A percentile compares a stretch with the other conserved stretches of the same genome.
Evolutionary conservation across 1,139 yeast species (phyloP).

Genomic region (Pneumocystis murina): DNA sequence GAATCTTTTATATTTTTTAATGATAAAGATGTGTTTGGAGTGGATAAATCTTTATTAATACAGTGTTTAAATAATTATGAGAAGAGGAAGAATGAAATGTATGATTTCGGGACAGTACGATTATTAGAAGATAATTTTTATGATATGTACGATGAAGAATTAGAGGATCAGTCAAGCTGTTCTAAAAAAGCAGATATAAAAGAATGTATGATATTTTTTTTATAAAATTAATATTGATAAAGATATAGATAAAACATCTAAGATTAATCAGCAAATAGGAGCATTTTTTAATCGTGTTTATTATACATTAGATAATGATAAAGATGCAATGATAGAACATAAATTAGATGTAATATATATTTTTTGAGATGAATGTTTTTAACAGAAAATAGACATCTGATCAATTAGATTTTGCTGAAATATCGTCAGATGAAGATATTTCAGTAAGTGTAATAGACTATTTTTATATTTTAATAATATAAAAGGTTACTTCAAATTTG

Average conservation of each 20-base stretch:
- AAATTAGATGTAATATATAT: conserved; percentile 9
- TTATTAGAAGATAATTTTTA: conserved; percentile 17
- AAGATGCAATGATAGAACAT: conserved; percentile 7
- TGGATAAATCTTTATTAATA: conserved; percentile 1
- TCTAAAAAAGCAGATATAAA: conserved; percentile 5
- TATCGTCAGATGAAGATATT: conserved; percentile 17
- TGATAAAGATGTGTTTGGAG: not conserved
- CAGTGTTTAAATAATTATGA: conserved; percentile 1
- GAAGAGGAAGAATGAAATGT: not conserved
- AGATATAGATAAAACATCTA: conserved; percentile 11
- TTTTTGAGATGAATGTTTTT: not conserved
- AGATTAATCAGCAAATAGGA: conserved; percentile 5
- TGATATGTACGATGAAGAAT: conserved; percentile 20
- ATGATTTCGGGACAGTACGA: conserved; percentile 7
- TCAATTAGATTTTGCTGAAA: conserved; percentile 10
- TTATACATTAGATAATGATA: conserved; percentile 7
- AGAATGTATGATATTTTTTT: conserved; percentile 4
- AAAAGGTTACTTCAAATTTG: conserved; percentile 19
- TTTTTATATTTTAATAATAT: conserved; percentile 69
- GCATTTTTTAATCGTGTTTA: conserved; percentile 4
- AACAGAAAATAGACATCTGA: not conserved
- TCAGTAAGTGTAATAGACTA: conserved; percentile 31
- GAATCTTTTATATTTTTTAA: conserved; percentile 5
- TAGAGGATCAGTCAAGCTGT: conserved; percentile 18
- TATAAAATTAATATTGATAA: conserved; percentile 5